phyloP scores from a whole-genome alignment of 352 stramenopile species.

The Phytophthora aleatoria region DNA sequence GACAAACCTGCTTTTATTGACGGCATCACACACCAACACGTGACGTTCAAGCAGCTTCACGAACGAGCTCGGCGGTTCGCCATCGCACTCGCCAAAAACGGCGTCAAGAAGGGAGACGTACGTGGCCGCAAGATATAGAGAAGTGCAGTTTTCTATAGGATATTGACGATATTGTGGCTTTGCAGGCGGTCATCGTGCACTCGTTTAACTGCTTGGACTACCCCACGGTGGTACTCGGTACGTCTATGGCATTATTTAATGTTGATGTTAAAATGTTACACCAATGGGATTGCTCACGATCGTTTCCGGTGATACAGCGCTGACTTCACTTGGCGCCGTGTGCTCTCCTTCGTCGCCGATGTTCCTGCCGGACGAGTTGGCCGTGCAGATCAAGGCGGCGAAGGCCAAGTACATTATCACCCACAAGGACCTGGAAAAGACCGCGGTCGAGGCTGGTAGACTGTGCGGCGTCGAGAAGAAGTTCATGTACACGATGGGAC shows the following conservation, averaged over 20 bases:
- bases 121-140: constrained; percentile 1
- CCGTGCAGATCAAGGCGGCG: constrained; percentile 44
- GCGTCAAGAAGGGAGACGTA: constrained; percentile 57
- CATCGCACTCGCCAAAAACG: constrained; percentile 45
- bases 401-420: constrained; percentile 66
- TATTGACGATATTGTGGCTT: constrained; percentile 12
- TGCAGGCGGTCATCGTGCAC: constrained; percentile 59
- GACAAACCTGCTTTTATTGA: constrained; percentile 60
- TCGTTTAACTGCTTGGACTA: constrained; percentile 79
- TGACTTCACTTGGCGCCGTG: constrained; percentile 54
- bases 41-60: constrained; percentile 57
- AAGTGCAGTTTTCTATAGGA: neutral
- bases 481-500: constrained; percentile 58
- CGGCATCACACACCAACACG: constrained; percentile 51
- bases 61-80: constrained; percentile 44
- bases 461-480: constrained; percentile 35
- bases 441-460: constrained; percentile 49
- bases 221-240: constrained; percentile 57
- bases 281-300: constrained; percentile 6
- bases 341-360: constrained; percentile 67
- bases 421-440: constrained; percentile 51
- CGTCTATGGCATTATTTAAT: neutral
- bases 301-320: constrained; percentile 29
- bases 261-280: constrained; percentile 2
- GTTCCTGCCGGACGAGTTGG: constrained; percentile 55